Evolutionary conservation across 805 yeast species (phyloP).

Genomic region (Nakazawaea sp.): DNA sequence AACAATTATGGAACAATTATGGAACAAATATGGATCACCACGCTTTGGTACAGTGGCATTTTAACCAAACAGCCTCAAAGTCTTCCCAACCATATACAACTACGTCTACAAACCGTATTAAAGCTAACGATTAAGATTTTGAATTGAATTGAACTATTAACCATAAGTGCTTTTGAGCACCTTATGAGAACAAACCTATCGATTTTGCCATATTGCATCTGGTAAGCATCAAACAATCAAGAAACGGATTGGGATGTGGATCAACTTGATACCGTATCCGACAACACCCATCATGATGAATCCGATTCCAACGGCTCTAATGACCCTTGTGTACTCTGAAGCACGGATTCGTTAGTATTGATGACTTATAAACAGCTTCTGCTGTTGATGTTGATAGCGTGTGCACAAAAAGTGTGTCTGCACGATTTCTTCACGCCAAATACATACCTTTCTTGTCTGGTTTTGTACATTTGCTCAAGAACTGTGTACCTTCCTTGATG

Average conservation of each 20-base stretch:
- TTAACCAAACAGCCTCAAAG: no score
- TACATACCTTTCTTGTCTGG: slow-evolving; percentile 73
- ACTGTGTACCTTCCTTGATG: slow-evolving; percentile 84
- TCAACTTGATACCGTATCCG: slow-evolving; percentile 89
- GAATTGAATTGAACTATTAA: no score
- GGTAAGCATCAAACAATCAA: slow-evolving; percentile 83
- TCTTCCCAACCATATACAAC: no score
- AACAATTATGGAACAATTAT: no score
- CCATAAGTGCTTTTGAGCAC: no score
- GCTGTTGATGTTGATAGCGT: neutral
- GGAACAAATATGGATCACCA: no score
- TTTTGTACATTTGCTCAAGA: slow-evolving; percentile 86
- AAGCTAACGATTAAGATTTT: no score
- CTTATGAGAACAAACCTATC: no score
- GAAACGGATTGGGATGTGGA: slow-evolving; percentile 95
- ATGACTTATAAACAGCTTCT: slow-evolving; percentile 16
- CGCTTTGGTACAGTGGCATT: no score
- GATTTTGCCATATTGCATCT: no score
- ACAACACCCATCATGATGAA: slow-evolving; percentile 97
- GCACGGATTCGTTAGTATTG: neutral
- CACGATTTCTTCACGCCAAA: neutral
- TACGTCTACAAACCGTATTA: no score
- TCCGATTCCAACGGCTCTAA: slow-evolving; percentile 95
- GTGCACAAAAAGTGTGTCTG: no score
- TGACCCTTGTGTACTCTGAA: slow-evolving; percentile 74